Evolutionary conservation across 2,329 filamentous ascomycete species (phyloP).

Genomic region (Calonectria henricotiae): DNA sequence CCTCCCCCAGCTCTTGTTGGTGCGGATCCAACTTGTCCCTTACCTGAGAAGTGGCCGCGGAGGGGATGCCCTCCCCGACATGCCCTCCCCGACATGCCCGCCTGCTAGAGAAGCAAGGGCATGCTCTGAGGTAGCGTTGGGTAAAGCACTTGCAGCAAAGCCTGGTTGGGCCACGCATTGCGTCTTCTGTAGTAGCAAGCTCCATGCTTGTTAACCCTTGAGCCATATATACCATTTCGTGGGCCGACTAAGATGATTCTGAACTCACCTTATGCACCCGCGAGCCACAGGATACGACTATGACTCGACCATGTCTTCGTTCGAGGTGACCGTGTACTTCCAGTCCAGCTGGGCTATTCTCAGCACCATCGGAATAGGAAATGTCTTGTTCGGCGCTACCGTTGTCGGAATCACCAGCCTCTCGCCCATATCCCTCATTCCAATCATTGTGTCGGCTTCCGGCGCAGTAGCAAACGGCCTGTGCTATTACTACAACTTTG

Average conservation of each 20-base stretch:
- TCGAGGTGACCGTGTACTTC: conserved; percentile 54
- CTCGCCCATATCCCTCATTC: conserved; percentile 54
- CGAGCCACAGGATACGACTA: conserved; percentile 12
- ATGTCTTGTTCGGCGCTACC: conserved; percentile 58
- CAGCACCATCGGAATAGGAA: conserved; percentile 60
- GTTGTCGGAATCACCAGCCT: conserved; percentile 59
- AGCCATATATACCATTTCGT: conserved; percentile 29
- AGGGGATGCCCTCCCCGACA: conserved; percentile 8
- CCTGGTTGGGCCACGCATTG: conserved; percentile 11
- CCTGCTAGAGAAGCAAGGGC: conserved; percentile 7
- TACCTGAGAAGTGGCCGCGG: neutral
- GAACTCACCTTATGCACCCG: conserved; percentile 6
- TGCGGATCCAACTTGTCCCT: conserved; percentile 29
- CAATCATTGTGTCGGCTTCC: conserved; percentile 58
- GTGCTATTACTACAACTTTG: conserved; percentile 60
- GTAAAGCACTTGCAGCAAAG: neutral
- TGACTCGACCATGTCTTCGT: conserved; percentile 26
- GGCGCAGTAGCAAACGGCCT: conserved; percentile 60
- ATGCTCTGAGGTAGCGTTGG: conserved; percentile 2
- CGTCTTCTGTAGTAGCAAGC: neutral
- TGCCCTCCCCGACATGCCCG: conserved; percentile 3
- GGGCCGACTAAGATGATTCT: neutral
- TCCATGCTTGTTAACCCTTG: neutral
- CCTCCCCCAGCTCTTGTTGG: conserved; percentile 33
- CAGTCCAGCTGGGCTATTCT: conserved; percentile 63